Conservation (phyloP, 2,329 filamentous ascomycete species). For the Cercospora nicotianae region DNA sequence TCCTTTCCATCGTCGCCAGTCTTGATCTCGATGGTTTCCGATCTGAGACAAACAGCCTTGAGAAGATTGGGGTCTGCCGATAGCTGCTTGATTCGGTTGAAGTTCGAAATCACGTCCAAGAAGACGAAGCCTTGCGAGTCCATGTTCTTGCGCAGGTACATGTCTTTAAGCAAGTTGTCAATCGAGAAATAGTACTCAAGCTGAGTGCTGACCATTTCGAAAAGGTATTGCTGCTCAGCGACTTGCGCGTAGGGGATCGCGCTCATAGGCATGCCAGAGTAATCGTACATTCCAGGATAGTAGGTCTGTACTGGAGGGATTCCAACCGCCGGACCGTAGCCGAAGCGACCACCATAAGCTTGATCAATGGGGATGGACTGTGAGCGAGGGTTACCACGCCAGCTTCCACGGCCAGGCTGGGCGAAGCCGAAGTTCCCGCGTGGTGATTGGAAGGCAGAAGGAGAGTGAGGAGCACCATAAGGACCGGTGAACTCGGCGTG, state of each 20-base stretch:
- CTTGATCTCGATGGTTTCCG: slow-evolving; percentile 71
- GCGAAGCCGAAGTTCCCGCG: slow-evolving; percentile 33
- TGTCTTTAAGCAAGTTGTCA: slow-evolving; percentile 91
- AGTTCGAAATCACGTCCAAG: slow-evolving; percentile 75
- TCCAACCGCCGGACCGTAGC: slow-evolving; percentile 40
- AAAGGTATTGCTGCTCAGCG: slow-evolving; percentile 57
- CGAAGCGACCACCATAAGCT: slow-evolving; percentile 48
- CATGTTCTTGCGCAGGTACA: slow-evolving; percentile 86
- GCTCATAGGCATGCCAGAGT: slow-evolving; percentile 34
- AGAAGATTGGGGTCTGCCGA: slow-evolving; percentile 72
- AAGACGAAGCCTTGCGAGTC: slow-evolving; percentile 91
- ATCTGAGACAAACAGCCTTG: slow-evolving; percentile 71
- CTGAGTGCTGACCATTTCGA: slow-evolving; percentile 61
- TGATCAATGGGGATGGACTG: slow-evolving; percentile 61
- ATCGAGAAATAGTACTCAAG: slow-evolving; percentile 93
- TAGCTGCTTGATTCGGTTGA: slow-evolving; percentile 77
- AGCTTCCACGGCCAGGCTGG: slow-evolving; percentile 45
- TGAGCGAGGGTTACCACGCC: slow-evolving; percentile 56
- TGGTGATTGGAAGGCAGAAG: slow-evolving; percentile 31
- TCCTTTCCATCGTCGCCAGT: slow-evolving; percentile 75
- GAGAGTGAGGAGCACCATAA: slow-evolving; percentile 33
- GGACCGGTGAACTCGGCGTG: slow-evolving; percentile 30
- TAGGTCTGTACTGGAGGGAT: slow-evolving; percentile 49
- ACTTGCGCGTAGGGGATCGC: slow-evolving; percentile 60
- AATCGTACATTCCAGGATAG: slow-evolving; percentile 54